These are phyloP conservation scores for Fennellomyces sp. DNA, from an alignment of 371 early-diverging fungal genomes.

Conservation along the genomic window DNA sequence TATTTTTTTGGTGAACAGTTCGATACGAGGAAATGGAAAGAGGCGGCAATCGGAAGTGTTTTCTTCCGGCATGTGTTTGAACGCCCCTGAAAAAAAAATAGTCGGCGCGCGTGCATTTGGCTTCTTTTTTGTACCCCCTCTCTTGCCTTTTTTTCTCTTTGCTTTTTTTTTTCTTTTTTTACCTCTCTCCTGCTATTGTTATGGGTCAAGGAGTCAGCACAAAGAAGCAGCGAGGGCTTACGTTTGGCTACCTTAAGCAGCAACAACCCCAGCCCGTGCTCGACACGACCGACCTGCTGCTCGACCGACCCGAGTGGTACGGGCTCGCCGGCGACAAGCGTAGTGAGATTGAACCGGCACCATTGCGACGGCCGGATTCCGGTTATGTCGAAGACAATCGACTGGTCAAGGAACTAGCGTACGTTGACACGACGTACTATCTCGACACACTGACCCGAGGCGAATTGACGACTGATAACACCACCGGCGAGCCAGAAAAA, in stretches of 20 bases:
- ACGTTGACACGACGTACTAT: constrained; percentile 48
- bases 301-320: constrained; percentile 13
- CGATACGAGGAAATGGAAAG: too few species aligned
- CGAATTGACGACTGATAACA: not conserved
- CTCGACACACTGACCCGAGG: not conserved
- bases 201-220: constrained; percentile 19
- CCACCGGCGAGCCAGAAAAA: not conserved
- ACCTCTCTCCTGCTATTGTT: too few species aligned
- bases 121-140: too few species aligned
- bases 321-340: not conserved
- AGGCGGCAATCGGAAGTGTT: too few species aligned
- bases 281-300: constrained; percentile 6
- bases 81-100: too few species aligned
- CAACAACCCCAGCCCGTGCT: not conserved
- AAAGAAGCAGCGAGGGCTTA: constrained; percentile 1
- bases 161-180: too few species aligned
- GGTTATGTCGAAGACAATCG: constrained; percentile 1
- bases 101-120: too few species aligned
- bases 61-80: too few species aligned
- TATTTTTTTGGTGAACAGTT: too few species aligned
- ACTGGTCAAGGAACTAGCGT: constrained; percentile 35
- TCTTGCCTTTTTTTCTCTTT: too few species aligned
- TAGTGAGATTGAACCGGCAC: not conserved
- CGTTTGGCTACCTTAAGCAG: constrained; percentile 9
- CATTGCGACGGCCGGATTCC: constrained; percentile 9